Evolutionary conservation across 2,329 filamentous ascomycete species (phyloP).

Genomic region (Penicillium italicum): DNA sequence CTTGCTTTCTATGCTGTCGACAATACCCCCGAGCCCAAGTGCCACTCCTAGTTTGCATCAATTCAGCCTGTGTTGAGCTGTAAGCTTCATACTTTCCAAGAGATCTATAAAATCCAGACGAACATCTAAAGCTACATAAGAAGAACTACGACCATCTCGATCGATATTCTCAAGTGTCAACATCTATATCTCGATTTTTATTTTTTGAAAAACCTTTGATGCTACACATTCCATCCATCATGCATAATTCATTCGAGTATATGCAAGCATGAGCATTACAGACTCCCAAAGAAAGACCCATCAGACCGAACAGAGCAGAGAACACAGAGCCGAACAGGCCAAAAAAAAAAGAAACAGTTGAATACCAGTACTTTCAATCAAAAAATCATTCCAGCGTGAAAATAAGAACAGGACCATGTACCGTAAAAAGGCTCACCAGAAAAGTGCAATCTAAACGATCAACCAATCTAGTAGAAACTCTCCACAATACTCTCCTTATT

Average conservation of each 20-base stretch:
- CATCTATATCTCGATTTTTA: conserved; percentile 2
- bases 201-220: background rate
- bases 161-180: conserved; percentile 2
- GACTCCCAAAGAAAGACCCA: conserved; percentile 13
- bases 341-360: conserved; percentile 9
- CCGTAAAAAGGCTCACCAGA: background rate
- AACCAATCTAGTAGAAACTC: conserved; percentile 76
- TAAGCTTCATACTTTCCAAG: background rate
- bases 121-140: background rate
- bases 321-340: conserved; percentile 3
- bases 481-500: conserved; percentile 99
- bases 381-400: conserved; percentile 10
- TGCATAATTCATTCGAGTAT: conserved; percentile 7
- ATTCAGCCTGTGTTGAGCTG: conserved; percentile 1
- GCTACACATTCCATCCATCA: conserved; percentile 4
- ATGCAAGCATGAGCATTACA: conserved; percentile 8
- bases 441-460: conserved; percentile 1
- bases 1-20: conserved; percentile 16
- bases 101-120: background rate
- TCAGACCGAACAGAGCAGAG: conserved; percentile 6
- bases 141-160: background rate
- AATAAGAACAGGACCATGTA: conserved; percentile 7
- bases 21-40: conserved; percentile 19
- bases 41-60: conserved; percentile 8
- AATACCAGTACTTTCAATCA: conserved; percentile 5